Evolutionary conservation across 1,139 yeast species (phyloP).

Genomic region (Pichia sp.): DNA sequence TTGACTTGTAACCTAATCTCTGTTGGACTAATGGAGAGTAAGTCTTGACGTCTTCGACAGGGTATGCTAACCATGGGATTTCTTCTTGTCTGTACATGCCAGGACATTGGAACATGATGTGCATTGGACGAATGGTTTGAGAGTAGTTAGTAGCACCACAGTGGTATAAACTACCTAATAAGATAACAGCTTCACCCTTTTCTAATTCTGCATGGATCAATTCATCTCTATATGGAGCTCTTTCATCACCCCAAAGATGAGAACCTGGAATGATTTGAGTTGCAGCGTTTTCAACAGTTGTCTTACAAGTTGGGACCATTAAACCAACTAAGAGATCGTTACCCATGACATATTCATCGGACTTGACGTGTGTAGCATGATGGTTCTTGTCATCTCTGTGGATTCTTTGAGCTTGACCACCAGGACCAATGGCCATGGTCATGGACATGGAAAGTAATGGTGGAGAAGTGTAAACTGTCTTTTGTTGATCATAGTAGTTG

Average conservation of each 20-base stretch:
- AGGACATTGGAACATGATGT: constrained; percentile 20
- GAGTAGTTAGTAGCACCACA: constrained; percentile 20
- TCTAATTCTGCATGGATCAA: constrained; percentile 17
- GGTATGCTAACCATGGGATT: constrained; percentile 15
- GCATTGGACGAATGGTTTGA: constrained; percentile 18
- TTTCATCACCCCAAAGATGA: constrained; percentile 28
- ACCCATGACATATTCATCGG: constrained; percentile 18
- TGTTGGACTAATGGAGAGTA: constrained; percentile 14
- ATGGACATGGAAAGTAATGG: constrained; percentile 20
- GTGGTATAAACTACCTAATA: constrained; percentile 20
- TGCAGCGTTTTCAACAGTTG: constrained; percentile 32
- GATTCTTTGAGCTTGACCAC: constrained; percentile 27
- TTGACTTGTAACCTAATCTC: constrained; percentile 18
- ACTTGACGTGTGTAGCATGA: constrained; percentile 25
- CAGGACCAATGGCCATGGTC: constrained; percentile 26
- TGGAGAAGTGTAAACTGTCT: constrained; percentile 16
- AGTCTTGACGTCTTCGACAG: constrained; percentile 19
- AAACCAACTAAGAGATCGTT: constrained; percentile 28
- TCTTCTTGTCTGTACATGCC: constrained; percentile 21
- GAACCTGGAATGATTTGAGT: constrained; percentile 31
- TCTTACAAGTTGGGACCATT: constrained; percentile 25
- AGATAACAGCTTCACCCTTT: constrained; percentile 19
- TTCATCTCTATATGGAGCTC: constrained; percentile 19
- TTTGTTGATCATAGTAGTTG: constrained; percentile 17
- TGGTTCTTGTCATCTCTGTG: constrained; percentile 32